Evolutionary conservation across 139 green algal species (phyloP).

Genomic region (Volvox africanus): DNA sequence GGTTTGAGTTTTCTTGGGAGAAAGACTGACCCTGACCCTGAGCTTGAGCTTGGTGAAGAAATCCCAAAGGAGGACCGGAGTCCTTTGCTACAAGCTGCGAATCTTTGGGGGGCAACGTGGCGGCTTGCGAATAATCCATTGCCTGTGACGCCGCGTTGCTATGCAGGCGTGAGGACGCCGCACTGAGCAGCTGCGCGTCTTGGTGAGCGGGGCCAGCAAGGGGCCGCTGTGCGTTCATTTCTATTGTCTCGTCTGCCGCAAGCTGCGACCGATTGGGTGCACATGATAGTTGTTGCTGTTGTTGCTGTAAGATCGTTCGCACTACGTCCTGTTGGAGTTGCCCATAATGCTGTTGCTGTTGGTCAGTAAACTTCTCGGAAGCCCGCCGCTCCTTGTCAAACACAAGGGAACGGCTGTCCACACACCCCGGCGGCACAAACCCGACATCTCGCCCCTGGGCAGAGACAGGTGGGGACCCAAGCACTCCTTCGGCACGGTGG

Average conservation of each 20-base stretch:
- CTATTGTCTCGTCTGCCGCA: neutral
- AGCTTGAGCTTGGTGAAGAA: no score
- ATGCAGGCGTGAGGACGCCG: neutral
- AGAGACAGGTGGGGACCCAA: no score
- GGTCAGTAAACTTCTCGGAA: neutral
- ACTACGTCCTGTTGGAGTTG: conserved; percentile 2
- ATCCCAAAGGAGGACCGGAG: no score
- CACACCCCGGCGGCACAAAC: no score
- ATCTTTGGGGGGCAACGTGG: neutral
- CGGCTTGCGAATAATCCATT: neutral
- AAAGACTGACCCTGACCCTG: no score
- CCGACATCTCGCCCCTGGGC: no score
- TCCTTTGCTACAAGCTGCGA: no score
- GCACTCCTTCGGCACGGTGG: no score
- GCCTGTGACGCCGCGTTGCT: neutral
- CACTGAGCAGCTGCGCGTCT: neutral
- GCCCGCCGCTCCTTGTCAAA: no score
- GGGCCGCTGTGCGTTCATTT: neutral
- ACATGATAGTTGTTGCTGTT: conserved; percentile 15
- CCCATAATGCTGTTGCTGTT: neutral
- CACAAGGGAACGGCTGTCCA: no score
- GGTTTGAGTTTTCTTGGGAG: no score
- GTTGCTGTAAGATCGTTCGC: neutral
- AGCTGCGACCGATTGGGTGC: neutral
- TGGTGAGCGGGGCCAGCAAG: neutral